Base-by-base conservation (phyloP, 441 rosid genomes). In the Pelargonium citronellum region DNA sequence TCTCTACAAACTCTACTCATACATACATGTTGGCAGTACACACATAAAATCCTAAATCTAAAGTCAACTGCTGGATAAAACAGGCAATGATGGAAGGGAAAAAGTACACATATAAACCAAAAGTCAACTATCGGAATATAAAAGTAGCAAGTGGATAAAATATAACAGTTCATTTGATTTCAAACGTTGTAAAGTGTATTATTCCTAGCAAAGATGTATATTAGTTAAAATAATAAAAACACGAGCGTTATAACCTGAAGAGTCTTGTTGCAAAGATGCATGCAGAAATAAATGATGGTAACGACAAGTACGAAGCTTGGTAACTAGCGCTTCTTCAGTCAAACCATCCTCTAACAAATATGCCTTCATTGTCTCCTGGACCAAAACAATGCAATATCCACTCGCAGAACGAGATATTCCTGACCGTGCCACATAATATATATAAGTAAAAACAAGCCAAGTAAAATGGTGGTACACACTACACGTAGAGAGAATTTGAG, bases 291-390 rank as follows among this genome's bases (percentile, higher is more conserved):
- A 84, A 83, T 95, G 90, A 83, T 95, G 99, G 70, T 83, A 88
- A 11, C 75, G 92, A 76, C 87, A 87, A 15, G 96, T 91, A 39
- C 97, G 92, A 74, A 95, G 91, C 84, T 95, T 95, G 15, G 91
- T 87, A 73, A 95, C 96, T 75, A 95, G 73, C 15, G 99, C 96
- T 80, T 92, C 99, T 84, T 95, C 99, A 49, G 98, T 90, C 73
- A 95, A 85, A 73, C 98, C 86, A 80, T 95, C 98, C 83, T 92
- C 97, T 73, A 74, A 81, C 20, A 91, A 85, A 83, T 89, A 95
- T 62, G 98, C 87, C 88, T 91, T 92, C 99, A 92, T 91, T 64
- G 98, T 91, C 83, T 95, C 99, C 16, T 92, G 81, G 72, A 88
- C 82, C 62, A 87, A 84, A 73, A 83, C 77, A 75, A 95, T 78